Evolutionary conservation across 2,329 filamentous ascomycete genomes (phyloP).

Genomic region (Xylariomycetidae sp.): DNA sequence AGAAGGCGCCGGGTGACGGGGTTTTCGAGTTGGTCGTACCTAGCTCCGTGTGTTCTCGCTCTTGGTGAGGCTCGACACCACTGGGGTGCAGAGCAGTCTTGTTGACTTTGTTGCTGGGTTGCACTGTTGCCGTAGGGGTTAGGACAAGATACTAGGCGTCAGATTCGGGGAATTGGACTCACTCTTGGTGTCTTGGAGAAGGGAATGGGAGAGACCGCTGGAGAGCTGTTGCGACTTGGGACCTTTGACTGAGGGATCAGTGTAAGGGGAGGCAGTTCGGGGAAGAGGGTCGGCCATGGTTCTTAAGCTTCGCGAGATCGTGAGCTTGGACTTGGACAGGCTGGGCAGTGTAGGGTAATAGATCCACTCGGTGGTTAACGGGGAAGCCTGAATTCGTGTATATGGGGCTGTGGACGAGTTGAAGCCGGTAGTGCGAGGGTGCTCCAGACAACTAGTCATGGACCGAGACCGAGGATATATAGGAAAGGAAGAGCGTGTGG

Average conservation of each 20-base stretch:
- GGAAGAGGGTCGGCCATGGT: conserved; percentile 35
- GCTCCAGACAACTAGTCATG: conserved; percentile 23
- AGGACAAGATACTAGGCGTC: conserved; percentile 6
- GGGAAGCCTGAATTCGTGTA: conserved; percentile 22
- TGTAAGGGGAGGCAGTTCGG: conserved; percentile 40
- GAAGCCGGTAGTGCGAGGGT: conserved; percentile 22
- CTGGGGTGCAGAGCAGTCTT: conserved; percentile 87
- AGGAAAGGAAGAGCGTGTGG: conserved; percentile 25
- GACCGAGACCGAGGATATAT: conserved; percentile 33
- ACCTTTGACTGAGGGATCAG: conserved; percentile 39
- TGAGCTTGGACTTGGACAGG: conserved; percentile 12
- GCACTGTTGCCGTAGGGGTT: conserved; percentile 36
- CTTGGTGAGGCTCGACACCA: conserved; percentile 73
- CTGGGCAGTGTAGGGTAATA: conserved; percentile 18
- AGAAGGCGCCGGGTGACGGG: too few relatives aligned
- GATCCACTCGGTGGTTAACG: conserved; percentile 26
- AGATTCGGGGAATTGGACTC: conserved; percentile 7
- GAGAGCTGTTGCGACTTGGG: conserved; percentile 37
- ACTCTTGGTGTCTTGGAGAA: conserved; percentile 23
- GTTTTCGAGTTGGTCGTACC: conserved; percentile 48
- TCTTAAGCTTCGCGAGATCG: conserved; percentile 23
- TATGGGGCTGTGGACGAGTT: conserved; percentile 25
- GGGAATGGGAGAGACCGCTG: conserved; percentile 27
- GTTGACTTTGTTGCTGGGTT: conserved; percentile 64
- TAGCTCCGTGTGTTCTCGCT: conserved; percentile 85